Evolutionary conservation across 306 rosid genomes (phyloP).

Genomic region (Abrus pulchellus): DNA sequence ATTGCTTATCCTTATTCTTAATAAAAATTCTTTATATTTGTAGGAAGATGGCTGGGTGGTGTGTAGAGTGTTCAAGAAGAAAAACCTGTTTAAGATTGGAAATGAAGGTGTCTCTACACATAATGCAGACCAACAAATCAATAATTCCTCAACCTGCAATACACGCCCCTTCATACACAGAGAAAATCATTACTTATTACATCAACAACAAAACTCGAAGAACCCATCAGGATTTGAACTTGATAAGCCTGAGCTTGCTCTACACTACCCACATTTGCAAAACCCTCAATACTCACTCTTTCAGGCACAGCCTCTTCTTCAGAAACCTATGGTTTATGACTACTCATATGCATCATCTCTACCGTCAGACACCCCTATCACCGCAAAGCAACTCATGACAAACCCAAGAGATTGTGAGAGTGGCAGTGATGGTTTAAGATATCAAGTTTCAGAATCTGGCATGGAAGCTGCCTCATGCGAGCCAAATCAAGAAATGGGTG

Average conservation of each 20-base stretch:
- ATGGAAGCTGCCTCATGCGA: slow-evolving; percentile 64
- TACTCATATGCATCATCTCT: slow-evolving; percentile 55
- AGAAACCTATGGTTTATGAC: slow-evolving; percentile 46
- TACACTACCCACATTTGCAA: slow-evolving; percentile 62
- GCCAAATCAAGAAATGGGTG: slow-evolving; percentile 52
- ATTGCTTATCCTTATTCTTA: too few species aligned
- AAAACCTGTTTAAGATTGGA: slow-evolving; percentile 81
- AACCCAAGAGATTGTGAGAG: slow-evolving; percentile 78
- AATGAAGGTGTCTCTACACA: slow-evolving; percentile 64
- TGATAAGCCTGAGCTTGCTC: slow-evolving; percentile 63
- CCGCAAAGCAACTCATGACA: slow-evolving; percentile 73
- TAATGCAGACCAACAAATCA: slow-evolving; percentile 66
- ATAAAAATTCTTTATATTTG: slow-evolving; percentile 6
- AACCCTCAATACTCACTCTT: slow-evolving; percentile 65
- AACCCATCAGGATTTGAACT: slow-evolving; percentile 58
- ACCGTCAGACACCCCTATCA: slow-evolving; percentile 52
- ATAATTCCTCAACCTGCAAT: slow-evolving; percentile 49
- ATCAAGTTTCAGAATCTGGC: slow-evolving; percentile 65
- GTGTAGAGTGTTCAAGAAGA: slow-evolving; percentile 96
- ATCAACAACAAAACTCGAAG: slow-evolving; percentile 59
- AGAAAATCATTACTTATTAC: slow-evolving; percentile 63
- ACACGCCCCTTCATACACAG: slow-evolving; percentile 66
- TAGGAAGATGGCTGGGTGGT: slow-evolving; percentile 99
- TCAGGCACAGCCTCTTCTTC: slow-evolving; percentile 60
- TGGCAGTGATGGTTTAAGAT: slow-evolving; percentile 65